Percentiles rank a stretch among this genome's conserved stretches.
Evolutionary conservation across 1,284 basidiomycete species (phyloP).

Genomic region (Amylostereum areolatum): DNA sequence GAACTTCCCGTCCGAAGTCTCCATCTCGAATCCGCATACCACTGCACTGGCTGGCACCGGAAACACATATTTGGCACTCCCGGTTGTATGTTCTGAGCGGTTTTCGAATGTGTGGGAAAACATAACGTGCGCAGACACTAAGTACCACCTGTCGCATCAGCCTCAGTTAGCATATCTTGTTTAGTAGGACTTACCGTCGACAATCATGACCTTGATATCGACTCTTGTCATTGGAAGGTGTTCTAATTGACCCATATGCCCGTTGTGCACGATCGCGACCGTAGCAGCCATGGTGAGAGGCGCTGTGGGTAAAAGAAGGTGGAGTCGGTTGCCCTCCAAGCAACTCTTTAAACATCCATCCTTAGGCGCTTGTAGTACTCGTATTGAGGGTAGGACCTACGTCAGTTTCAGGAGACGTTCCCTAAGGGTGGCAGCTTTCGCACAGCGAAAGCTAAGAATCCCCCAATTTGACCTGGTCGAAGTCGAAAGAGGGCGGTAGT

Average conservation of each 20-base stretch:
- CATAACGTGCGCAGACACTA: slow-evolving; percentile 45
- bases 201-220: slow-evolving; percentile 31
- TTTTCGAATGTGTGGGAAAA: slow-evolving; percentile 47
- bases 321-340: no score
- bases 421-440: no score
- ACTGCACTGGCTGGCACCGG: slow-evolving; percentile 51
- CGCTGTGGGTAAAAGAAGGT: no score
- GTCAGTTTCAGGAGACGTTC: no score
- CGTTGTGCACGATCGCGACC: slow-evolving; percentile 28
- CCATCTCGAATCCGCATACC: slow-evolving; percentile 44
- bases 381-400: no score
- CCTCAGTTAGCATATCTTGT: neutral
- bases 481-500: no score
- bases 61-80: slow-evolving; percentile 49
- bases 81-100: slow-evolving; percentile 25
- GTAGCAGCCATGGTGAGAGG: neutral
- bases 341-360: no score
- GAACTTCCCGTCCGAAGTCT: slow-evolving; percentile 29
- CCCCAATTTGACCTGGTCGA: no score
- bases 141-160: neutral
- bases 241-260: slow-evolving; percentile 16
- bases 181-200: slow-evolving; percentile 35
- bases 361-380: no score
- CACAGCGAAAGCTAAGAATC: no score
- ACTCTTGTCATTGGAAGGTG: slow-evolving; percentile 40